Evolutionary conservation across 1,139 yeast species (phyloP), one percentile per base, ranked within the genome.

Genomic region (Tardiomyces blankii): DNA sequence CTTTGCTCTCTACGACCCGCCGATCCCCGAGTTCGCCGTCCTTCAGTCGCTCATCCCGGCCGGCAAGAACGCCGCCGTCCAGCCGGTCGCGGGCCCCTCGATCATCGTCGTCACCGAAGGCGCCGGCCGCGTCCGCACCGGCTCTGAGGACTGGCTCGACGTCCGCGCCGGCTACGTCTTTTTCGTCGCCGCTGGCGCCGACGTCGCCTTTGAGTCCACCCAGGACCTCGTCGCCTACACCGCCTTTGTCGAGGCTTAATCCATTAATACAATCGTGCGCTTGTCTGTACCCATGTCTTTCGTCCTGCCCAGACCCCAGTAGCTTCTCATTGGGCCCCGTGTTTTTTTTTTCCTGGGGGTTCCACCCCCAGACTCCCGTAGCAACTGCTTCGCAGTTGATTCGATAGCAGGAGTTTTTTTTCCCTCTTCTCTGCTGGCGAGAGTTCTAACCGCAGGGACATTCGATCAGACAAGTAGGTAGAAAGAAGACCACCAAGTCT

Each of bases 11-110:
- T 93, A 82, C 66, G 84, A 91, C 63, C 99, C 99, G 23, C 99
- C 99, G 51, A 91, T 91, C 61, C 95, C 82, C 50, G 99, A 91
- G 69, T 91, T 91, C 62, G 75, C 96, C 2, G 97, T 91, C 19
- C 74, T 93, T 59, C 91, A 86, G 67, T 80, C 93, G 42, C 76
- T 74, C 47, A 72, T 77, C 48, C 62, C 68, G 40, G 60, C 69
- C 7, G 74, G 73, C 33, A 73, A 80, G 54, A 51, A 56, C 2
- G 73, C 76, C 52, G 58, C 58, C 40, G 75, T 80, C 56, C 2
- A 27, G 19, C 38, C 49, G 45, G 77, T 77, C 45, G 78, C 72
- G 4, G 98, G 98, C 42, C 97, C 98, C 54, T 85, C 96, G 42
- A 82, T 93, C 54, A 63, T 88, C 49, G 84, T 91, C 49, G 77